Base-by-base conservation (phyloP, 805 yeast genomes). In the Wickerhamiella spandovensis region DNA sequence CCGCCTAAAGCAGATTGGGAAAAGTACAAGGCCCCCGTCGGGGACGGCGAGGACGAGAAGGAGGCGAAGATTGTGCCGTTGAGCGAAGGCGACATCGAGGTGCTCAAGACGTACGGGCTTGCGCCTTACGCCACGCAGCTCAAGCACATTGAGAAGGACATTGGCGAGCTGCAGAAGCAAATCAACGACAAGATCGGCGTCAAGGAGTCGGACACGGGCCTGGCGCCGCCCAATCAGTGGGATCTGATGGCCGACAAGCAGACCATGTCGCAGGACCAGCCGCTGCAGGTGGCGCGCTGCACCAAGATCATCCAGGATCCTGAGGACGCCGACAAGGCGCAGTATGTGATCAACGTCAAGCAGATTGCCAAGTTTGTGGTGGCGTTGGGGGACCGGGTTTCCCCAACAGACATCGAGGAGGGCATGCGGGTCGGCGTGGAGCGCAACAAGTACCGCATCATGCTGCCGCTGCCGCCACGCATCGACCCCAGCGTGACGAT, bases 401-500 rank as follows among this genome's bases (percentile, higher is more conserved):
- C 95, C 13, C 98, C 98, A 35, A 92, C 98, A 0, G 99, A 92
- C 74, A 89, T 92, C 51, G 98, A 92, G 69, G 98, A 94, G 68
- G 97, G 98, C 49, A 94, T 92, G 98, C 79, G 98, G 66, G 97
- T 92, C 38, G 99, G 99, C 63, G 98, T 92, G 51, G 98, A 94
- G 66, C 80, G 98, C 67, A 88, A 85, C 62, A 90, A 90, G 69
- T 92, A 92, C 69, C 95, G 89, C 67, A 94, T 92, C 64, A 95
- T 90, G 73, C 74, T 92, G 61, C 98, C 99, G 28, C 74, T 92
- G 57, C 99, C 99, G 10, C 98, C 99, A 50, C 76, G 95, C 63
- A 92, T 92, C 64, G 99, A 92, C 67, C 97, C 99, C 13, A 78
- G 88, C 39, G 99, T 92, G 49, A 92, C 98, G 6, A 92, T 92